Evolutionary conservation across 106 monocot species (phyloP).

Genomic region (Triglochin maritima): DNA sequence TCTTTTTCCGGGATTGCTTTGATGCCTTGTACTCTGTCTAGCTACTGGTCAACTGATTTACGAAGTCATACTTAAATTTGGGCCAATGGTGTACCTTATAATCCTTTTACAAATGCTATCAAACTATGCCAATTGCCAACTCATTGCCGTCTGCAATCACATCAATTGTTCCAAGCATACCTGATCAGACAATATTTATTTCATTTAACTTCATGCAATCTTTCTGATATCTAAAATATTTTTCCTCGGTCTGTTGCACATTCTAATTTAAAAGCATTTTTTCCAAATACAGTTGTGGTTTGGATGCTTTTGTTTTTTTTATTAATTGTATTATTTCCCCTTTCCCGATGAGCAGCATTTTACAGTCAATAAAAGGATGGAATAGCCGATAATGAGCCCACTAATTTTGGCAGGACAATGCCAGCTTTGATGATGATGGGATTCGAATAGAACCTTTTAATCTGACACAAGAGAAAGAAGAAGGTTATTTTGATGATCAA

Average conservation of each 20-base stretch:
- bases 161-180: neutral
- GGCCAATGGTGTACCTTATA: no score
- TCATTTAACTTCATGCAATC: neutral
- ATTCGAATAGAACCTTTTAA: conserved; percentile 88
- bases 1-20: no score
- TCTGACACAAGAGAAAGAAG: conserved; percentile 84
- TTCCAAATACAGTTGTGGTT: neutral
- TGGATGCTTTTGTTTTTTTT: neutral
- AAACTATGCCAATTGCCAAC: no score
- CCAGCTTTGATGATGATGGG: conserved; percentile 70
- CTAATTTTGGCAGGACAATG: conserved; percentile 42
- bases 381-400: conserved; percentile 3
- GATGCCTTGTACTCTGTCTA: no score
- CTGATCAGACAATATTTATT: neutral
- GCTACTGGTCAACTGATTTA: no score
- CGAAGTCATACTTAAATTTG: no score
- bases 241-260: neutral
- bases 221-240: neutral
- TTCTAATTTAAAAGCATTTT: neutral
- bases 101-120: no score
- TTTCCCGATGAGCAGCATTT: neutral
- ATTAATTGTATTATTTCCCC: neutral
- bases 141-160: no score
- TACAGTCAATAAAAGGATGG: conserved; percentile 4
- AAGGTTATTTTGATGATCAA: conserved; percentile 89